Base-by-base conservation (phyloP, 768 basidiomycete species). In the Daedaleopsis nitida region DNA sequence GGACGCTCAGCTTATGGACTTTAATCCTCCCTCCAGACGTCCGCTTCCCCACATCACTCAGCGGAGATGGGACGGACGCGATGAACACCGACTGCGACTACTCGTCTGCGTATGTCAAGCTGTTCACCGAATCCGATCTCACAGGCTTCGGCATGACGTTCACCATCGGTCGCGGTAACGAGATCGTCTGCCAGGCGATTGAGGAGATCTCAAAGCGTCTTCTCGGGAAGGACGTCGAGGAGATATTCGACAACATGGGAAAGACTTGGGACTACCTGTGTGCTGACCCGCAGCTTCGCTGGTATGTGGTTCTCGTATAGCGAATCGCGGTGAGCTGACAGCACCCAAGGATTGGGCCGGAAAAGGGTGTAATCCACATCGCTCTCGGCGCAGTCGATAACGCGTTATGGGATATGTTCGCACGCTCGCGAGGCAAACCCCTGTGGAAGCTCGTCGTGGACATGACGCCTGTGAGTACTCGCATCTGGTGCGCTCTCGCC, bases 41-140 rank as follows among this genome's bases (percentile, higher is more conserved):
- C 54, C 88, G 94, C 47, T 97, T 95, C 77, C 94, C 94, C 11
- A 97, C 94, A 11, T 94, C 92, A 21, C 74, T 96, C 47, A 87
- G 90, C 10, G 94, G 94, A 27, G 94, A 96, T 80, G 94, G 95
- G 7, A 89, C 93, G 34, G 94, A 97, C 79, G 94, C 94, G 9
- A 96, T 96, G 94, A 96, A 97, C 75, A 90, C 91, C 35, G 92
- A 93, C 58, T 96, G 94, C 75, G 96, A 97, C 76, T 97, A 97
- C 76, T 95, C 93, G 2, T 92, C 94, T 1, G 96, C 96, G 6
- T 97, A 97, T 72, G 81, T 97, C 48, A 83, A 86, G 23, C 80
- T 98, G 58, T 76, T 83, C 63, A 96, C 91, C n/a, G 80, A 86
- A 23, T 68, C 77, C 5, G 81, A 86, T 54, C 85, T 96, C 47